A percentile compares a stretch with the other conserved stretches of the same genome.
Evolutionary conservation across 495 filamentous ascomycete species (phyloP).

Genomic region (Penicillium soppii): DNA sequence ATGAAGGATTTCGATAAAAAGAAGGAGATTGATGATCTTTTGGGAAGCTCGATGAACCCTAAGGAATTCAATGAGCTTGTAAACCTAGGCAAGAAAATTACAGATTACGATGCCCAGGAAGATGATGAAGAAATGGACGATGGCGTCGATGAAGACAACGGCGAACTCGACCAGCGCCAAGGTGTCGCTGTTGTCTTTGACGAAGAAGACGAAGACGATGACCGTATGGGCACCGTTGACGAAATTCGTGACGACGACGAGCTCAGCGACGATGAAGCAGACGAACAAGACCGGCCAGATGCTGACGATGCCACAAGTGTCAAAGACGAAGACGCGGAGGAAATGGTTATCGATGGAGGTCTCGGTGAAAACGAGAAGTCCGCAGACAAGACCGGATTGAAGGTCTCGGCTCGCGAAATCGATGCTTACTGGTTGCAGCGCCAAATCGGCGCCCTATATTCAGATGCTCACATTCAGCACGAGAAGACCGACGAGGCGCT

Average conservation of each 20-base stretch:
- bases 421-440: slow-evolving; percentile 97
- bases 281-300: slow-evolving; percentile 46
- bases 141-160: slow-evolving; percentile 59
- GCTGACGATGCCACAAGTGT: slow-evolving; percentile 50
- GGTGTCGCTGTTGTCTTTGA: slow-evolving; percentile 98
- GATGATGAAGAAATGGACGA: slow-evolving; percentile 88
- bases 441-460: slow-evolving; percentile 82
- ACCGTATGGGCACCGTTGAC: slow-evolving; percentile 67
- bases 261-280: slow-evolving; percentile 67
- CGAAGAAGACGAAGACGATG: slow-evolving; percentile 88
- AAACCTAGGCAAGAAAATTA: slow-evolving; percentile 98
- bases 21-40: slow-evolving; percentile 90
- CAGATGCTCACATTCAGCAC: slow-evolving; percentile 86
- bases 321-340: slow-evolving; percentile 55
- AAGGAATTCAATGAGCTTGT: slow-evolving; percentile 97
- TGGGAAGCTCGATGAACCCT: slow-evolving; percentile 75
- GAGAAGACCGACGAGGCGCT: slow-evolving; percentile 82
- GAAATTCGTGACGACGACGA: slow-evolving; percentile 76
- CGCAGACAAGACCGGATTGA: slow-evolving; percentile 52
- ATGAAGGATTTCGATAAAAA: slow-evolving; percentile 99
- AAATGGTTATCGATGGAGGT: slow-evolving; percentile 77
- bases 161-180: slow-evolving; percentile 86
- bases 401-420: slow-evolving; percentile 79
- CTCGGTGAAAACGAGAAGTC: slow-evolving; percentile 37
- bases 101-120: slow-evolving; percentile 96